Evolutionary conservation across 2,329 filamentous ascomycete genomes (phyloP), one percentile per base, ranked within the genome.

Genomic region (Penicillium sp.): DNA sequence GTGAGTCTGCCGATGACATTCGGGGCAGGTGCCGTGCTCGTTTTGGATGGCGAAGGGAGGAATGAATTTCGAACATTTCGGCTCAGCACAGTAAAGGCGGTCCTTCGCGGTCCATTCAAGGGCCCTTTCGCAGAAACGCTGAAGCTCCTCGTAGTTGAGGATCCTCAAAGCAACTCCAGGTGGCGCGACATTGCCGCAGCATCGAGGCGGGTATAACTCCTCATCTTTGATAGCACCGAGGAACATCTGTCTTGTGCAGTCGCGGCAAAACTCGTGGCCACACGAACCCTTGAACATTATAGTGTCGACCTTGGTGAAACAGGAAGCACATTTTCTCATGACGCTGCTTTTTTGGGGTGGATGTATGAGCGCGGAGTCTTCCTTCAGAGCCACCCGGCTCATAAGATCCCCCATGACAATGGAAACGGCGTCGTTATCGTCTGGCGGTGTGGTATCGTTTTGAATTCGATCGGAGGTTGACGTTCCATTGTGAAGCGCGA

Each of bases 1-100:
- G 55, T 66, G 61, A 5, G 62, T 67, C 22, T 48, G 29, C 16
- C 54, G 44, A 9, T 46, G 16, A 39, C 60, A 67, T 5, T 29
- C n/a, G 20, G 43, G 43, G 24, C 61, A 67, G 5, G 38, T 59
- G 8, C 61, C 62, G 7, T 45, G 45, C 14, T 61, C 56, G 6
- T 60, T 4, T 0, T 49, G 9, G 16, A 65, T 61, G 0, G 50
- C 29, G 5, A 52, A 57, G 1, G 52, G 57, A 2, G 58, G 62
- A 26, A 66, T 66, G 11, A 64, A 66, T 10, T 48, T 53, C 3
- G 63, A 64, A 22, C 63, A 66, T 5, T 24, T 64, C 13, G 56
- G 56, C 1, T 63, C 57, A 0, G 60, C 59, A 13, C 64, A 66
- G 43, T 66, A 66, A 3, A 66, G 16, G 20, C 56, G 57, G 18